A percentile compares a stretch with the other conserved stretches of the same genome.
These are phyloP conservation scores for Brasilioporus rufonigricans DNA, from an alignment of 768 basidiomycete species.

Conservation along the genomic window DNA sequence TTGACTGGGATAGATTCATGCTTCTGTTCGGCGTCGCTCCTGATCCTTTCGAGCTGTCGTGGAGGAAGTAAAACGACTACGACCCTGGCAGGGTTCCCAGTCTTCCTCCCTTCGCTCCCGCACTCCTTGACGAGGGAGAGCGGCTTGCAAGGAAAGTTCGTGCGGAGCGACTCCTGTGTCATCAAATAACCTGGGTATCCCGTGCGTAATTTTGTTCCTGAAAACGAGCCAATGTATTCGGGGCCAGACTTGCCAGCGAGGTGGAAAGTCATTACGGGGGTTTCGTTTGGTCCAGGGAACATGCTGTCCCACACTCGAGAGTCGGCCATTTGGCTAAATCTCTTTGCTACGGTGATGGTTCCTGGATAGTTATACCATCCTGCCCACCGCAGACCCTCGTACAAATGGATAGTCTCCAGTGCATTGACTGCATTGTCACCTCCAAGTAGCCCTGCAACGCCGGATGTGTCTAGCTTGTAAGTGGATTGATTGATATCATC, in stretches of 20 bases:
- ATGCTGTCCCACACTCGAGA: slow-evolving; percentile 29
- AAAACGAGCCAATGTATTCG: slow-evolving; percentile 74
- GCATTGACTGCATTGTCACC: slow-evolving; percentile 33
- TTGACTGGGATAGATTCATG: slow-evolving; percentile 2
- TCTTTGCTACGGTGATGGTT: slow-evolving; percentile 28
- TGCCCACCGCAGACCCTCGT: slow-evolving; percentile 28
- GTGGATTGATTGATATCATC: slow-evolving; percentile 6
- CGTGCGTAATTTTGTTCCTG: slow-evolving; percentile 50
- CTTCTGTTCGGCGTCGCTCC: background rate
- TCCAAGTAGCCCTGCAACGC: slow-evolving; percentile 34
- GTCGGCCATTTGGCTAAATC: slow-evolving; percentile 29
- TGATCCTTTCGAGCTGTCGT: background rate
- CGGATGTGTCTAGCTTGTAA: slow-evolving; percentile 25
- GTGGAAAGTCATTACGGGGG: slow-evolving; percentile 25
- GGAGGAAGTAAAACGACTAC: slow-evolving; percentile 16
- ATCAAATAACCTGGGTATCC: slow-evolving; percentile 59
- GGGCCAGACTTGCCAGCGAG: slow-evolving; percentile 41
- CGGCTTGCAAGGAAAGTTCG: background rate
- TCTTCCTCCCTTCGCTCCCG: slow-evolving; percentile 6
- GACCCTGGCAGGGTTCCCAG: slow-evolving; percentile 13
- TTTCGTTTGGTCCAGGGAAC: slow-evolving; percentile 30
- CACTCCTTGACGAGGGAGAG: slow-evolving; percentile 6
- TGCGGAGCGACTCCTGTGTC: slow-evolving; percentile 4
- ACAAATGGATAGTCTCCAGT: slow-evolving; percentile 32
- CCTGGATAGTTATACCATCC: slow-evolving; percentile 40